A percentile compares a stretch with the other conserved stretches of the same genome.
Conservation (phyloP, 2,329 filamentous ascomycete genomes). For the Xylaria sp. region DNA sequence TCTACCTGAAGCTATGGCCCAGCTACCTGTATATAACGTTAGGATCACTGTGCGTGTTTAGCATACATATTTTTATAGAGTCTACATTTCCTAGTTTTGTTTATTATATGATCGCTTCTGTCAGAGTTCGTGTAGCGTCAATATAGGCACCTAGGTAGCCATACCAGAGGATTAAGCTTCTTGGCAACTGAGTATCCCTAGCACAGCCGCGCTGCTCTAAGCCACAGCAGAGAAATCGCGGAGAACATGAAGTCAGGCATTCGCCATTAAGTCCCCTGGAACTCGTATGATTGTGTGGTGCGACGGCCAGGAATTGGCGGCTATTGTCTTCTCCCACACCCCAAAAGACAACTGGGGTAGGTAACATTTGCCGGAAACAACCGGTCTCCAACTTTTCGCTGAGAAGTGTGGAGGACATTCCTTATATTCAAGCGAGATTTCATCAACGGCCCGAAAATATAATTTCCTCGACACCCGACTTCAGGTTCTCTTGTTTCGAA, state of each 20-base stretch:
- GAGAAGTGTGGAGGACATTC: constrained; percentile 7
- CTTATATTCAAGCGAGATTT: constrained; percentile 14
- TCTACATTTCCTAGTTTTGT: no score
- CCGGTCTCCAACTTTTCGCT: constrained; percentile 18
- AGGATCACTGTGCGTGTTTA: background rate
- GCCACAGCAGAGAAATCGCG: background rate
- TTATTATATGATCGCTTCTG: no score
- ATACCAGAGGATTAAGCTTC: background rate
- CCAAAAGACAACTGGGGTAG: constrained; percentile 19
- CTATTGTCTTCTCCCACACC: constrained; percentile 19
- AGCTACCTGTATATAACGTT: background rate
- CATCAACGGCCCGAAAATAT: no score
- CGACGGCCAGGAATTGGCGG: constrained; percentile 13
- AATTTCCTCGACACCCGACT: background rate
- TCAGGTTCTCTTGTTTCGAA: background rate
- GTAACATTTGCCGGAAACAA: constrained; percentile 36
- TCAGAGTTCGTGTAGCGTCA: no score
- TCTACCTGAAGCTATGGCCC: background rate
- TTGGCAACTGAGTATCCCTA: background rate
- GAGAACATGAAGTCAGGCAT: background rate
- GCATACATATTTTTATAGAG: background rate
- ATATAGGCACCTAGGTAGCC: no score
- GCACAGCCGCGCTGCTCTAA: background rate
- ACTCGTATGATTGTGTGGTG: constrained; percentile 29
- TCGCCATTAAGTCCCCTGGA: background rate